phyloP scores from a whole-genome alignment of 495 filamentous ascomycete species.

The Lichina pygmaea region DNA sequence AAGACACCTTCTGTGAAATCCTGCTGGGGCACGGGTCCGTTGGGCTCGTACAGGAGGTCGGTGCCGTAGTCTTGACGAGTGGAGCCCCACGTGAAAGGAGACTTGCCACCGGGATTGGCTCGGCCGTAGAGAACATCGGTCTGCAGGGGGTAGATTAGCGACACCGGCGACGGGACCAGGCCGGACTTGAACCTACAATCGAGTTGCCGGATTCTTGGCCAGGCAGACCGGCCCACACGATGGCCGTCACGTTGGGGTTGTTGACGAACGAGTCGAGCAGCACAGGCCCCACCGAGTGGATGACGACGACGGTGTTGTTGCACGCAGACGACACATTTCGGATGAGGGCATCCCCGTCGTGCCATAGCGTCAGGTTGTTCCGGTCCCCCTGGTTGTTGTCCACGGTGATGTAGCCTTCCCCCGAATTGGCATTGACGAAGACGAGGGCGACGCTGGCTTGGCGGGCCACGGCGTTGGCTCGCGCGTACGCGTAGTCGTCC shows the following conservation, averaged over 20 bases:
- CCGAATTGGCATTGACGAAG: constrained; percentile 69
- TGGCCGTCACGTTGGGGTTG: constrained; percentile 78
- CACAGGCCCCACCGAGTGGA: constrained; percentile 67
- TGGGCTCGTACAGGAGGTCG: constrained; percentile 46
- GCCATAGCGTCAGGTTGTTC: constrained; percentile 81
- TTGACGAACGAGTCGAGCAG: constrained; percentile 50
- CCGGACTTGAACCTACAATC: constrained; percentile 16
- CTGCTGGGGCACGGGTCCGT: constrained; percentile 51
- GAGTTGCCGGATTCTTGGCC: constrained; percentile 81
- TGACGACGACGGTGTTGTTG: constrained; percentile 80
- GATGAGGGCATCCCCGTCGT: constrained; percentile 53
- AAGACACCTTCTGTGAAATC: constrained; percentile 70
- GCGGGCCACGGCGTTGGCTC: constrained; percentile 31
- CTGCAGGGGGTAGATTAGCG: neutral
- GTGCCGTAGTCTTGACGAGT: constrained; percentile 46
- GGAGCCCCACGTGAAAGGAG: constrained; percentile 71
- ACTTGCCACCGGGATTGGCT: constrained; percentile 63
- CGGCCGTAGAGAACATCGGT: constrained; percentile 71
- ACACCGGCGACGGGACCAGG: neutral
- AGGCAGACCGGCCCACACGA: constrained; percentile 79
- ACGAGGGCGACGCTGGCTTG: constrained; percentile 53
- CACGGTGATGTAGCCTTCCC: constrained; percentile 64
- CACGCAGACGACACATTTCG: constrained; percentile 46
- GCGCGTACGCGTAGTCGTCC: constrained; percentile 37
- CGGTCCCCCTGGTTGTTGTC: constrained; percentile 76